Conservation (phyloP, 495 filamentous ascomycete genomes). For the Penicillium bovifimosum region DNA sequence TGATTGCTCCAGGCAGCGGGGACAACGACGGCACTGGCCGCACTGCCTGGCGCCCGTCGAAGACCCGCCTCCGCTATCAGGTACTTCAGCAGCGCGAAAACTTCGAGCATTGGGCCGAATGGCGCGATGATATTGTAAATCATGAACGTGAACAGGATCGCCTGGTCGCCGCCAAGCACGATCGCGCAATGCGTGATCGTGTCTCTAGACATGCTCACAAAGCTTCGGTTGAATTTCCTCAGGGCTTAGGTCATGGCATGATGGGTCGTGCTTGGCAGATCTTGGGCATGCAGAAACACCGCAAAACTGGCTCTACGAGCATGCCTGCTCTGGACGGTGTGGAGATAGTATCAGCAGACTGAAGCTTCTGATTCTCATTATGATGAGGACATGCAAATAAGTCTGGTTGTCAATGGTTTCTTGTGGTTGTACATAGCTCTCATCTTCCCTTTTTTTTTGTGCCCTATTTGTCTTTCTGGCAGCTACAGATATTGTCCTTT, state of each 20-base stretch:
- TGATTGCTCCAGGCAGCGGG: slow-evolving; percentile 21
- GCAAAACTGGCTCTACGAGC: slow-evolving; percentile 19
- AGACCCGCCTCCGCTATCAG: slow-evolving; percentile 51
- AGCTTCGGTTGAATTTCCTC: slow-evolving; percentile 31
- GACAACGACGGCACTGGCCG: slow-evolving; percentile 41
- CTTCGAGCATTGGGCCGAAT: slow-evolving; percentile 55
- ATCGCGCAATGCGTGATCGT: slow-evolving; percentile 26
- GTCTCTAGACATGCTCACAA: slow-evolving; percentile 25
- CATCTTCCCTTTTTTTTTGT: background rate
- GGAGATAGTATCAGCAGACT: slow-evolving; percentile 23
- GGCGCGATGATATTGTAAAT: slow-evolving; percentile 51
- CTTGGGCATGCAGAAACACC: slow-evolving; percentile 37
- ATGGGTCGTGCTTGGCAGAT: slow-evolving; percentile 45
- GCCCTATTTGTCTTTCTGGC: slow-evolving; percentile 4
- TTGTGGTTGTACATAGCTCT: slow-evolving; percentile 2
- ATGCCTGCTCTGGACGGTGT: slow-evolving; percentile 12
- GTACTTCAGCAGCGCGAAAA: slow-evolving; percentile 56
- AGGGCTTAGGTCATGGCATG: slow-evolving; percentile 39
- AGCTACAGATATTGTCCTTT: slow-evolving; percentile 13
- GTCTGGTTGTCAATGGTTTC: background rate
- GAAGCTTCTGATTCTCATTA: background rate
- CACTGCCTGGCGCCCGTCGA: slow-evolving; percentile 55
- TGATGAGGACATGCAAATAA: background rate
- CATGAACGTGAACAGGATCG: slow-evolving; percentile 43
- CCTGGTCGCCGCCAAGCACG: slow-evolving; percentile 32